phyloP scores from a whole-genome alignment of 768 basidiomycete genomes.

The Pisolithus albus region DNA sequence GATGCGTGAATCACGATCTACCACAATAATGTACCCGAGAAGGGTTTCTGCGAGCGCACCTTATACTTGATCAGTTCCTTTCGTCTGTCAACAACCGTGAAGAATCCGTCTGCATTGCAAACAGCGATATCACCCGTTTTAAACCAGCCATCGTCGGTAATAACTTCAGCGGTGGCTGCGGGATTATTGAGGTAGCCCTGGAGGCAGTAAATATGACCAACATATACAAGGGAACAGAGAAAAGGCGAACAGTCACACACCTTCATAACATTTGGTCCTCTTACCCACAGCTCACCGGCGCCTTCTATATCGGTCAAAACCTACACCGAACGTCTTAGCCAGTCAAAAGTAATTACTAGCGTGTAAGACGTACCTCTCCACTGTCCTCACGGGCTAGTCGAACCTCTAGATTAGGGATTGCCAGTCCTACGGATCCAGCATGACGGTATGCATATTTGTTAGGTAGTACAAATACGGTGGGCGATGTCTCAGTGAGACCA shows the following conservation, averaged over 20 bases:
- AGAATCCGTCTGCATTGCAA: conserved; percentile 63
- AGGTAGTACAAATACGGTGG: conserved; percentile 55
- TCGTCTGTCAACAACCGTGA: conserved; percentile 64
- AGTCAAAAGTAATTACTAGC: neutral
- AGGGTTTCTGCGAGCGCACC: conserved; percentile 17
- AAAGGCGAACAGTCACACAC: conserved; percentile 21
- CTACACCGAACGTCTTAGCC: conserved; percentile 4
- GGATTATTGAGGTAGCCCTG: conserved; percentile 74
- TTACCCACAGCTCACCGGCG: conserved; percentile 76
- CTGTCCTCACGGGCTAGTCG: conserved; percentile 62
- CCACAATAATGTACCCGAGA: neutral
- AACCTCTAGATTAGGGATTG: conserved; percentile 72
- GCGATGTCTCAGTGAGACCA: conserved; percentile 80
- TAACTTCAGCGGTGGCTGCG: conserved; percentile 58
- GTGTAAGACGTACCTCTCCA: conserved; percentile 29
- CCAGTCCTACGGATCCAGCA: conserved; percentile 58
- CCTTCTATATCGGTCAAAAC: conserved; percentile 28
- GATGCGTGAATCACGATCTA: too few species aligned
- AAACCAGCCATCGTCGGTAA: conserved; percentile 75
- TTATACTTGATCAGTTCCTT: conserved; percentile 79
- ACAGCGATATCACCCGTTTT: conserved; percentile 82
- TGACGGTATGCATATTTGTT: conserved; percentile 39
- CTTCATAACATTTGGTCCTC: conserved; percentile 78
- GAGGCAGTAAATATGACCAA: neutral
- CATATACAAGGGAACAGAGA: neutral